Percentiles rank a stretch among this genome's conserved stretches.
These are phyloP conservation scores for Aspergillus latus DNA, from an alignment of 2,329 filamentous ascomycete species.

Conservation along the genomic window DNA sequence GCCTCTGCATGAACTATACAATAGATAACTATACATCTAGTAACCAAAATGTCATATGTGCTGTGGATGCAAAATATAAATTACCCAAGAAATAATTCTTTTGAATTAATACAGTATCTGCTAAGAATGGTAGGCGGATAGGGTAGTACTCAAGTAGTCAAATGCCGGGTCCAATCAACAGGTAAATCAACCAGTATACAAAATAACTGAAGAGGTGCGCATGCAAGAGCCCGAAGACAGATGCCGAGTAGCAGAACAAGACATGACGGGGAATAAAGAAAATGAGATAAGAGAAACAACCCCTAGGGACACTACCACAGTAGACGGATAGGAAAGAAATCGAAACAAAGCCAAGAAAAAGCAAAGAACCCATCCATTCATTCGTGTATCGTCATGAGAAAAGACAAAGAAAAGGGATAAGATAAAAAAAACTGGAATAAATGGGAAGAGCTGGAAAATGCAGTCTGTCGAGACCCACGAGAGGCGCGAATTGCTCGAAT, in stretches of 20 bases:
- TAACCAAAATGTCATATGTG: too few species aligned
- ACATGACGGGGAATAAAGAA: background rate
- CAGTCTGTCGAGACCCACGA: background rate
- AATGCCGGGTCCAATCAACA: conserved; percentile 14
- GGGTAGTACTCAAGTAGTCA: background rate
- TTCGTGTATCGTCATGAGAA: conserved; percentile 15
- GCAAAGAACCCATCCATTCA: conserved; percentile 18
- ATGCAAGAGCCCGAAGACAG: conserved; percentile 8
- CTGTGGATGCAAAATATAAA: background rate
- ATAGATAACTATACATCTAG: background rate
- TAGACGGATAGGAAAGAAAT: conserved; percentile 5
- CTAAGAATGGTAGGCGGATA: conserved; percentile 18
- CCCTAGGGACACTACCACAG: too few species aligned
- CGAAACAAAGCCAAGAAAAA: background rate
- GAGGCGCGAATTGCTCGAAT: background rate
- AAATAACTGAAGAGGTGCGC: conserved; percentile 14
- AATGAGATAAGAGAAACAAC: too few species aligned
- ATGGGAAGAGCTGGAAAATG: conserved; percentile 1
- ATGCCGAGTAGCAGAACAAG: background rate
- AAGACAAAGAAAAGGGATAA: background rate
- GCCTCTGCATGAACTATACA: background rate
- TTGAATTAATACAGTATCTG: conserved; percentile 33
- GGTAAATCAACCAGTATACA: conserved; percentile 28
- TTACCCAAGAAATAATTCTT: conserved; percentile 5
- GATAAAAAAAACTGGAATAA: background rate